These are phyloP conservation scores for Plectosphaerella plurivora DNA, from an alignment of 2,329 filamentous ascomycete genomes.

Conservation along the genomic window DNA sequence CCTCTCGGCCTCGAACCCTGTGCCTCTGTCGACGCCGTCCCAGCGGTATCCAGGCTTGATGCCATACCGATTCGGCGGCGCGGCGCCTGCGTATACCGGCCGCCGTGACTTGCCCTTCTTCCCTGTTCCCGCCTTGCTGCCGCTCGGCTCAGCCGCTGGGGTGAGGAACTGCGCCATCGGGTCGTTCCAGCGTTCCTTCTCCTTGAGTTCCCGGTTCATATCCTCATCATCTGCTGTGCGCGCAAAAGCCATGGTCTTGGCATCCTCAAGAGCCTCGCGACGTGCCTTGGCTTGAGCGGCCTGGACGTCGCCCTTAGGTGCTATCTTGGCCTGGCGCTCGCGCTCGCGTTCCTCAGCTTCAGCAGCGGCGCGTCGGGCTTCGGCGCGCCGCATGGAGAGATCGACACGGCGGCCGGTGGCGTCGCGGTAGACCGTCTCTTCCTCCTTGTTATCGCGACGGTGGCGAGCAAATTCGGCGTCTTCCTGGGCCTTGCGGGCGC, in stretches of 20 bases:
- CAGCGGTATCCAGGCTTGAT: slow-evolving; percentile 90
- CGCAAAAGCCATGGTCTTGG: slow-evolving; percentile 76
- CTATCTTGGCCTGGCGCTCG: slow-evolving; percentile 62
- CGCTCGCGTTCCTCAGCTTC: slow-evolving; percentile 68
- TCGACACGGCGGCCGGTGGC: slow-evolving; percentile 94
- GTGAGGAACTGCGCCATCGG: slow-evolving; percentile 79
- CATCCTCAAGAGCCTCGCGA: slow-evolving; percentile 69
- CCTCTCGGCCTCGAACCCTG: slow-evolving; percentile 89
- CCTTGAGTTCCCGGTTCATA: slow-evolving; percentile 79
- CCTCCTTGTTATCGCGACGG: slow-evolving; percentile 39
- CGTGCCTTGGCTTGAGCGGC: slow-evolving; percentile 59
- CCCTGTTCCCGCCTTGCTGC: slow-evolving; percentile 16
- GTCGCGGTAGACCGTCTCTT: slow-evolving; percentile 92
- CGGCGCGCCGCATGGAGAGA: slow-evolving; percentile 82
- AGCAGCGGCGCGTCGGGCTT: slow-evolving; percentile 61
- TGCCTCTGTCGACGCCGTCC: slow-evolving; percentile 94
- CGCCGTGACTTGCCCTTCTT: slow-evolving; percentile 32
- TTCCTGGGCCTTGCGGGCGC: slow-evolving; percentile 63
- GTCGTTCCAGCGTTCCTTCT: slow-evolving; percentile 82
- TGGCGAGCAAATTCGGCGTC: slow-evolving; percentile 42
- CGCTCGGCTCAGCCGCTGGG: slow-evolving; percentile 32
- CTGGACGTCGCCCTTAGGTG: slow-evolving; percentile 83
- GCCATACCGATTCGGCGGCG: slow-evolving; percentile 87
- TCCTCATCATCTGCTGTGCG: slow-evolving; percentile 78
- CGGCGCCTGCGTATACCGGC: slow-evolving; percentile 73